Conservation (phyloP, 768 basidiomycete genomes). For the Pisolithus marmoratus region DNA sequence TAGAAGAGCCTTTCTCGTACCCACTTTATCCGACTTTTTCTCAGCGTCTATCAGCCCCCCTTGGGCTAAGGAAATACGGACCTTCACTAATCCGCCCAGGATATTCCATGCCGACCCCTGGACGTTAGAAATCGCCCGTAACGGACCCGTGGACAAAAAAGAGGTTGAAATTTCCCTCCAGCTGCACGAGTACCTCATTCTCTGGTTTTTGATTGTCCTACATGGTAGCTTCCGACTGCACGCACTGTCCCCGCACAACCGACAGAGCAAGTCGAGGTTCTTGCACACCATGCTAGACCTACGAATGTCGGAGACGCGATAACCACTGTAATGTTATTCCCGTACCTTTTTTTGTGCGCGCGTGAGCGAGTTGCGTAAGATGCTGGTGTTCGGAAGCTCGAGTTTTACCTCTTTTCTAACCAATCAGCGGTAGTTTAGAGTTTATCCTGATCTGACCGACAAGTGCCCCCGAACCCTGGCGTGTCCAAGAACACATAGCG, state of each 20-base stretch:
- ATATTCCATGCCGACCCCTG: background rate
- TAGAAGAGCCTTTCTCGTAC: too few relatives aligned
- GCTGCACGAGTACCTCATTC: slow-evolving; percentile 18
- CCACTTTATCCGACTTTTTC: too few relatives aligned
- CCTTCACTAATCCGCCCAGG: background rate
- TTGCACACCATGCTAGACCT: slow-evolving; percentile 24
- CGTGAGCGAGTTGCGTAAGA: background rate
- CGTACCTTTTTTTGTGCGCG: background rate
- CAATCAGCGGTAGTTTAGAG: background rate
- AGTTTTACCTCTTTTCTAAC: slow-evolving; percentile 1
- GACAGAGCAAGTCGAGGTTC: slow-evolving; percentile 29
- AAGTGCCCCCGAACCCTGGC: too few relatives aligned
- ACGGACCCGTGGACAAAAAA: background rate
- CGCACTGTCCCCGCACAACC: slow-evolving; percentile 30
- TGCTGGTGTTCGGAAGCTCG: background rate
- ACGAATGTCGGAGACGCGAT: slow-evolving; percentile 28
- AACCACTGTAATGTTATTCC: slow-evolving; percentile 21
- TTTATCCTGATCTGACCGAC: too few relatives aligned
- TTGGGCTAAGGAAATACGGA: too few relatives aligned
- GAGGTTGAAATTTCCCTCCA: slow-evolving; percentile 16
- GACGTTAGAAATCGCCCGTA: background rate
- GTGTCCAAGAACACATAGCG: background rate
- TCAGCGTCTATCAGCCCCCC: background rate
- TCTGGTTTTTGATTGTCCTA: slow-evolving; percentile 33
- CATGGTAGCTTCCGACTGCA: slow-evolving; percentile 34